Conservation (phyloP, 2,329 filamentous ascomycete genomes). For the Phyllosticta ampelicida region DNA sequence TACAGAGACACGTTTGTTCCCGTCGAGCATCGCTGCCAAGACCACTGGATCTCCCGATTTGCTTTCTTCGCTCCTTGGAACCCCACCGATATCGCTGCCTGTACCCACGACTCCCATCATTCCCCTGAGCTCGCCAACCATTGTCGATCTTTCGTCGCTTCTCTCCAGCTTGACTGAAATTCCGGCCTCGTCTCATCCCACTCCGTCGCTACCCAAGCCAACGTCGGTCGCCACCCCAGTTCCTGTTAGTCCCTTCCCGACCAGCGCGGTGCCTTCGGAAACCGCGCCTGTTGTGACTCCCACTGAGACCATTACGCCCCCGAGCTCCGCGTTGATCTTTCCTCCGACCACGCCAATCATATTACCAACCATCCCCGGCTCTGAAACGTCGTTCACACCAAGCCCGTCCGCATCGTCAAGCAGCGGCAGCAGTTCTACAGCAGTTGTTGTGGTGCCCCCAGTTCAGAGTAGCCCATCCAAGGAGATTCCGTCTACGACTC, state of each 20-base stretch:
- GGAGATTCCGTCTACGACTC: slow-evolving; percentile 10
- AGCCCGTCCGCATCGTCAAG: slow-evolving; percentile 1
- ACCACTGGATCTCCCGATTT: background rate
- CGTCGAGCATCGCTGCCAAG: background rate
- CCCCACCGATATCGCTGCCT: slow-evolving; percentile 1
- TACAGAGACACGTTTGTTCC: background rate
- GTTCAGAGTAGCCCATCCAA: background rate
- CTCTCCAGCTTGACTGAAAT: slow-evolving; percentile 1
- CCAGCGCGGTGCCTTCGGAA: background rate
- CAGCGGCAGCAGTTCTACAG: background rate
- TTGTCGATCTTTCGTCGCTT: slow-evolving; percentile 4
- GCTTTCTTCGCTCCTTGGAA: slow-evolving; percentile 8
- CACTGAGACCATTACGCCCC: background rate
- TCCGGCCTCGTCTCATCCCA: slow-evolving; percentile 1
- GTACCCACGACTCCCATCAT: slow-evolving; percentile 9
- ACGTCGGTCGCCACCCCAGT: background rate
- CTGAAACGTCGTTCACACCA: background rate
- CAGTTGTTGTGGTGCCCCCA: background rate
- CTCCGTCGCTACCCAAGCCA: background rate
- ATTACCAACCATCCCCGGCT: background rate
- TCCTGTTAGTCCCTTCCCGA: background rate
- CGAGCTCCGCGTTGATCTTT: background rate
- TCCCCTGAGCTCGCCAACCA: slow-evolving; percentile 5
- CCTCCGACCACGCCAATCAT: background rate
- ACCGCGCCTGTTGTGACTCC: background rate